These are phyloP conservation scores for Chytriomyces sp. DNA, from an alignment of 192 early-diverging fungal genomes.

Conservation along the genomic window DNA sequence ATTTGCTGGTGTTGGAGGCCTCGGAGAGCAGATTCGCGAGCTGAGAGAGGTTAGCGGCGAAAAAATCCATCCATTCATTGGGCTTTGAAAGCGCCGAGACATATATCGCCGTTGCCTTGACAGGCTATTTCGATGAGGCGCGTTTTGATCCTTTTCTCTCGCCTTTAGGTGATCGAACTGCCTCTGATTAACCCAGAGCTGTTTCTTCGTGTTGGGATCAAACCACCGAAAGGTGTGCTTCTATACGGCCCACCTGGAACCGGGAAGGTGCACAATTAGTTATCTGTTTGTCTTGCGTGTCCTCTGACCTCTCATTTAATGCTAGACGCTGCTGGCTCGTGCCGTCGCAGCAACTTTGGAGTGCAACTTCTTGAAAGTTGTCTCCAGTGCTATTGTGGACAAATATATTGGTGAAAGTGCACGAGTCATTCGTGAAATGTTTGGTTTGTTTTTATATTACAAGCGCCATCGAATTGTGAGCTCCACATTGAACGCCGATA, in stretches of 20 bases:
- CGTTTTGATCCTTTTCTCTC: neutral
- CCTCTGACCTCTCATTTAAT: neutral
- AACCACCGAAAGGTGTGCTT: conserved; percentile 97
- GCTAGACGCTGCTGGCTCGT: conserved; percentile 84
- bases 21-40: conserved; percentile 96
- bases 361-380: conserved; percentile 98
- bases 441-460: conserved; percentile 63
- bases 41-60: conserved; percentile 76
- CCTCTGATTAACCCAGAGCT: conserved; percentile 98
- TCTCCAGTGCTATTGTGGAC: conserved; percentile 98
- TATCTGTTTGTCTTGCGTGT: neutral
- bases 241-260: conserved; percentile 97
- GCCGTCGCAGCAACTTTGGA: conserved; percentile 97
- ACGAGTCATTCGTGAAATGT: conserved; percentile 97
- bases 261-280: conserved; percentile 66
- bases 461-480: neutral
- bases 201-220: conserved; percentile 96
- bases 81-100: neutral
- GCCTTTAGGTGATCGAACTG: conserved; percentile 87
- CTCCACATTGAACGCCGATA: too few species aligned
- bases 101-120: neutral
- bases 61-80: neutral
- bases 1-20: conserved; percentile 97
- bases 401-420: conserved; percentile 99
- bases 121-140: neutral